Evolutionary conservation across 2,329 filamentous ascomycete genomes (phyloP), one percentile per base, ranked within the genome.

Genomic region (Chrysosporium keratinophilum): DNA sequence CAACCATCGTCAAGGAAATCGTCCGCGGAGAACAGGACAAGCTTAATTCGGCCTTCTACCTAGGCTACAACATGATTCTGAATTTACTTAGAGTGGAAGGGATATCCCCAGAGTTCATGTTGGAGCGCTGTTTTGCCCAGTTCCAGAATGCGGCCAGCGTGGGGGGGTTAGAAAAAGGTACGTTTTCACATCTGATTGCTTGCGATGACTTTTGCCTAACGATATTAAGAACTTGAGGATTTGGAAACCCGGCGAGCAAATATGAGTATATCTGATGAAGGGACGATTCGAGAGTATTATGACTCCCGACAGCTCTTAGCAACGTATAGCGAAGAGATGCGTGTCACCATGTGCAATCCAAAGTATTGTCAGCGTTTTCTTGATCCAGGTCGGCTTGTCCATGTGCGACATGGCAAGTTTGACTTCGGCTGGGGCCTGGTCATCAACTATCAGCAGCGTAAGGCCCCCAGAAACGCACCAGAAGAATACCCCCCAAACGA

Each of bases 1-100:
- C 93, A 1, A 83, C 88, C 1, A 83, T 85, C n/a, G 91, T 93
- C 41, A 95, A 95, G 71, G 84, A 87, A 59, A 96, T 98, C 62
- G 93, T 98, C 11, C 88, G 93, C 51, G 93, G 93, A 61, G 87
- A 96, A 65, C 93, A 98, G 69, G 94, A 98, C 69, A 89, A 90
- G 61, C 82, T 98, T 31, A 97, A 97, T 71, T 97, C 93, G 2
- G 93, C 93, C 1, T 98, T 98, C 72, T 88, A 98, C 67, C 79
- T 98, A 14, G 90, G 93, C 33, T 98, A 98, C 77, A 98, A 98
- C 74, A 98, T 98, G 93, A 88, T 98, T 65, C 77, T 98, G 55
- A 98, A 98, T 66, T 73, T 98, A 57, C 84, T 97, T 69, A 81
- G 93, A 71, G 91, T 98, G n/a, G 93, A 98, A 68, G 91, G 89